These are phyloP conservation scores for Acacia melanoxylon DNA, from an alignment of 306 rosid genomes.

Conservation along the genomic window DNA sequence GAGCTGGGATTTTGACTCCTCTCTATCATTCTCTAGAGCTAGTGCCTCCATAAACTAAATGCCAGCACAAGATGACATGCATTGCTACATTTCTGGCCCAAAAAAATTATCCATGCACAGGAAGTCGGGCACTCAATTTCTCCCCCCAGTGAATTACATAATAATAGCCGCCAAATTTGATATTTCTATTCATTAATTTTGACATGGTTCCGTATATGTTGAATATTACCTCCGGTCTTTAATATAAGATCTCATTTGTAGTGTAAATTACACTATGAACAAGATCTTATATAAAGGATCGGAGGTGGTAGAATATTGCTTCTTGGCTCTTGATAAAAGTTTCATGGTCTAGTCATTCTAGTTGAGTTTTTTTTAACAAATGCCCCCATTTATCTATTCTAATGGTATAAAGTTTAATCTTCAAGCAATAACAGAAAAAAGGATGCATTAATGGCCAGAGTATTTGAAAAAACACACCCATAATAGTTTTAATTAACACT, in stretches of 20 bases:
- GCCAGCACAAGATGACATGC: neutral
- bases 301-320: neutral
- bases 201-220: constrained; percentile 18
- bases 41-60: neutral
- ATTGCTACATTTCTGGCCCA: neutral
- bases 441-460: neutral
- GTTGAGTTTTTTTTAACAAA: constrained; percentile 9
- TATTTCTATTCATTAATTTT: neutral
- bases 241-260: no score
- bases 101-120: neutral
- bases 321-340: neutral
- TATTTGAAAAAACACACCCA: neutral
- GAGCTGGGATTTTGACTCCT: neutral
- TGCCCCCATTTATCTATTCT: neutral
- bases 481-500: neutral
- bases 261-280: no score
- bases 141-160: constrained; percentile 9
- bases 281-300: no score
- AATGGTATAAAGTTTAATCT: constrained; percentile 2
- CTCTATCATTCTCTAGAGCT: neutral
- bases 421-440: constrained; percentile 1
- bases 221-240: neutral
- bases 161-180: constrained; percentile 14
- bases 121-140: constrained; percentile 14
- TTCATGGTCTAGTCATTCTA: neutral